Evolutionary conservation across 2,329 filamentous ascomycete genomes (phyloP).

Genomic region (Escovopsis sp.): DNA sequence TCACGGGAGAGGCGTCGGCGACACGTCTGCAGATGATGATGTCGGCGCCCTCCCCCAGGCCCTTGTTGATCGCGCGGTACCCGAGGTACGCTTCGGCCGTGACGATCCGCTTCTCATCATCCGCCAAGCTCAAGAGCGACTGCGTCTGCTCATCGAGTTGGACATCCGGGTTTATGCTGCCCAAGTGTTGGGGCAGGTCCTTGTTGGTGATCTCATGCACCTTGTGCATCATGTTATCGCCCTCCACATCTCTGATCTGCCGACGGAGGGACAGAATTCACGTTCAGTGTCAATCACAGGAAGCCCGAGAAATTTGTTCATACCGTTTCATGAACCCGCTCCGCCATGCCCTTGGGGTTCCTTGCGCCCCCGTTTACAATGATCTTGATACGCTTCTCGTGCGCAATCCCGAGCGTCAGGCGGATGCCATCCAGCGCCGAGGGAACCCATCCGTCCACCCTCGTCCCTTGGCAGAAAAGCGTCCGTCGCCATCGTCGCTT

Average conservation of each 20-base stretch:
- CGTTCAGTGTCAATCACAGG: background rate
- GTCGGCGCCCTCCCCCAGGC: constrained; percentile 23
- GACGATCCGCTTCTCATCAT: constrained; percentile 10
- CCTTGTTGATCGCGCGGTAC: constrained; percentile 26
- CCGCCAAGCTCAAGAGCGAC: constrained; percentile 7
- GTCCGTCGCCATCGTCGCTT: constrained; percentile 14
- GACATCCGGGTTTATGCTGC: constrained; percentile 8
- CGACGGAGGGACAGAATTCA: background rate
- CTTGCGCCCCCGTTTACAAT: constrained; percentile 42
- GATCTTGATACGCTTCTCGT: constrained; percentile 35
- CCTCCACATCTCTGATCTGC: constrained; percentile 18
- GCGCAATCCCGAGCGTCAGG: constrained; percentile 18
- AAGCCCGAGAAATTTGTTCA: background rate
- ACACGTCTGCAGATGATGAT: constrained; percentile 29
- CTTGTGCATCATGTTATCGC: constrained; percentile 20
- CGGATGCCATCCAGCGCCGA: constrained; percentile 12
- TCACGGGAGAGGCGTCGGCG: constrained; percentile 31
- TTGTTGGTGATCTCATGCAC: constrained; percentile 4
- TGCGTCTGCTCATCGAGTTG: constrained; percentile 7
- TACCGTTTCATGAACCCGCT: constrained; percentile 13
- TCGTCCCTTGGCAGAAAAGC: constrained; percentile 3
- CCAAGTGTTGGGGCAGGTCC: constrained; percentile 9
- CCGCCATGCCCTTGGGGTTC: constrained; percentile 36
- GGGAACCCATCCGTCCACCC: constrained; percentile 8
- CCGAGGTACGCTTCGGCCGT: constrained; percentile 36